These are phyloP conservation scores for Telopea speciosissima DNA, from an alignment of 177 flowering plant genomes.

Conservation along the genomic window DNA sequence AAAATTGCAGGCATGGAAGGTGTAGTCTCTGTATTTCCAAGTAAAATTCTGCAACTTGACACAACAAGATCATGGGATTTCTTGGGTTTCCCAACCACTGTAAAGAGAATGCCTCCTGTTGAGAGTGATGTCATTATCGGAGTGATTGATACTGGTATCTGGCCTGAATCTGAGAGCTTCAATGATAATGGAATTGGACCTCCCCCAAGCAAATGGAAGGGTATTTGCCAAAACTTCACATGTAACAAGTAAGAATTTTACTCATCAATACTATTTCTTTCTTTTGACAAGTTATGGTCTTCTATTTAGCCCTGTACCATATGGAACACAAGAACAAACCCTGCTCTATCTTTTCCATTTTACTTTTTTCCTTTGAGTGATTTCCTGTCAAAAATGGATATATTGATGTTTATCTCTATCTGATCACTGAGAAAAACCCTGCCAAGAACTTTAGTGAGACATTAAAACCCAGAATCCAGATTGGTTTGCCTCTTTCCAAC, in stretches of 20 bases:
- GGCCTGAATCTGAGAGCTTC: conserved; percentile 58
- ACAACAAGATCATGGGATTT: conserved; percentile 14
- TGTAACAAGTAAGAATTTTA: conserved; percentile 35
- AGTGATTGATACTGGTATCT: conserved; percentile 47
- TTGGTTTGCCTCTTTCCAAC: too few species aligned
- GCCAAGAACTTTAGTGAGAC: too few species aligned
- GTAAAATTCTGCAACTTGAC: conserved; percentile 3
- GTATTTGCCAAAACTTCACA: conserved; percentile 30
- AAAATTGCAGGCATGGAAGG: conserved; percentile 2
- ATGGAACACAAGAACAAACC: too few species aligned
- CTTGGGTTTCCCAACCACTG: not conserved
- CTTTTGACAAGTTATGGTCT: too few species aligned
- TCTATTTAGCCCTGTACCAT: too few species aligned
- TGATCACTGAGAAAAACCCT: too few species aligned
- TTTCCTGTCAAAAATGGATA: too few species aligned
- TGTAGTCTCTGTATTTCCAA: conserved; percentile 4
- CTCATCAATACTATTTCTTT: too few species aligned
- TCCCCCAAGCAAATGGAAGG: conserved; percentile 45
- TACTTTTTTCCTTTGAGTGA: too few species aligned
- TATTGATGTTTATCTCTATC: too few species aligned
- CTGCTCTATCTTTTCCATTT: too few species aligned
- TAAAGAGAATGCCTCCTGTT: conserved; percentile 8
- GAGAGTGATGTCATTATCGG: conserved; percentile 52
- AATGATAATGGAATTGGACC: conserved; percentile 39
- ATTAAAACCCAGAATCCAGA: too few species aligned